Percentiles rank a stretch among this genome's conserved stretches.
Conservation (phyloP, 495 filamentous ascomycete genomes). For the Penicillium steckii region DNA sequence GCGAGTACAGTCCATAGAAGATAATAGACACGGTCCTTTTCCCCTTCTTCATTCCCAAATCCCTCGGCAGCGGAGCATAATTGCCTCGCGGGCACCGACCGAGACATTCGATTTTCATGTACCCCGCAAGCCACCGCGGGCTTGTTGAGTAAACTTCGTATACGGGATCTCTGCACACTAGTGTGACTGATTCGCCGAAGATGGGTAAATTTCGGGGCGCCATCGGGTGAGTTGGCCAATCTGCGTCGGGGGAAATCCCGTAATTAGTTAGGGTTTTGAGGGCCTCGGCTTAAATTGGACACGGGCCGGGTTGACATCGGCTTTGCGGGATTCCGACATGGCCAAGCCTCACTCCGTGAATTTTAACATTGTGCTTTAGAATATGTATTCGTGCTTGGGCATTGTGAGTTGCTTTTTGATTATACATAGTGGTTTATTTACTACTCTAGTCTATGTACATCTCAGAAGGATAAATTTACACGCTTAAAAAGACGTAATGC, state of each 20-base stretch:
- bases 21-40: neutral
- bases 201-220: slow-evolving; percentile 14
- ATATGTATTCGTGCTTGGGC: no score
- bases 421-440: neutral
- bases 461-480: no score
- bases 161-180: neutral
- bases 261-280: slow-evolving; percentile 5
- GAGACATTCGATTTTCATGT: neutral
- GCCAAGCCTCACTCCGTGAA: neutral
- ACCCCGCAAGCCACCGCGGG: neutral
- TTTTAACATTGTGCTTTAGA: neutral
- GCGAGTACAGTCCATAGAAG: slow-evolving; percentile 20
- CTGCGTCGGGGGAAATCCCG: slow-evolving; percentile 19
- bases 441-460: neutral
- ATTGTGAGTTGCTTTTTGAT: no score
- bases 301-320: slow-evolving; percentile 9
- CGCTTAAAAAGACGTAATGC: neutral
- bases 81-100: neutral
- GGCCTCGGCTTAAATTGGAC: slow-evolving; percentile 8
- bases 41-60: neutral
- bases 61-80: neutral
- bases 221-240: slow-evolving; percentile 20
- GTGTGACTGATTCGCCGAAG: slow-evolving; percentile 13
- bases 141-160: neutral
- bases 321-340: neutral